Base-by-base conservation (phyloP, 2,329 filamentous ascomycete genomes). In the Nemania diffusa region DNA sequence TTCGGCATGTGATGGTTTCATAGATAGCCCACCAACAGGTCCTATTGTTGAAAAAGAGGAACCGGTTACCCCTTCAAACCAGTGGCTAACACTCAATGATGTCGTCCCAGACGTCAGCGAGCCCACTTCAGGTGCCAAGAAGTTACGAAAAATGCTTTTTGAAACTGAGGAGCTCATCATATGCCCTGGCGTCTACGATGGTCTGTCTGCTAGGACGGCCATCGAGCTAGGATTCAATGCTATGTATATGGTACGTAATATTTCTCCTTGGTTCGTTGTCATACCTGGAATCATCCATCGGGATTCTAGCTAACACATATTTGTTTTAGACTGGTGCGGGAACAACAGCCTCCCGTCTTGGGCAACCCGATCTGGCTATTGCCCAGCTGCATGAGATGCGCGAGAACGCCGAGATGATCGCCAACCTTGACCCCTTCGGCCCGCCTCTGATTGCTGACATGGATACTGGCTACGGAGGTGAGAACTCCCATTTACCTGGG, bases 391-490 rank as follows among this genome's bases (percentile, higher is more conserved):
- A 84, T 60, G 84, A 86, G 68, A 86, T 86, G 84, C 80, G 80
- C 15, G 79, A 80, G 63, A 84, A 86, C 58, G 84, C 84, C 7
- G 83, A 83, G 68, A 87, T 85, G 83, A 82, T 86, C 59, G 83
- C 84, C 3, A 83, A 82, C 57, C 79, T 87, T 3, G 81, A 83
- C 42, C 82, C 83, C 0, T 78, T 78, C 34, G 81, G 75, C 3
- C 74, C 78, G 2, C 84, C 85, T 6, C 69, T 87, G 5, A 86
- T 87, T 65, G 84, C 84, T 27, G 85, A 87, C 64, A 83, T 83
- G 69, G 85, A 87, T 71, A 87, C 84, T 4, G 85, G 85, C 34
- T 87, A 86, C 71, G 84, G 84, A 50, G 84, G 84, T 80, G 71
- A 72, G 78, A 70, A 48, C 22, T n/a, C 26, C n/a, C n/a, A n/a